A percentile compares a stretch with the other conserved stretches of the same genome.
Conservation (phyloP, 441 rosid genomes). For the Aleurites moluccanus region DNA sequence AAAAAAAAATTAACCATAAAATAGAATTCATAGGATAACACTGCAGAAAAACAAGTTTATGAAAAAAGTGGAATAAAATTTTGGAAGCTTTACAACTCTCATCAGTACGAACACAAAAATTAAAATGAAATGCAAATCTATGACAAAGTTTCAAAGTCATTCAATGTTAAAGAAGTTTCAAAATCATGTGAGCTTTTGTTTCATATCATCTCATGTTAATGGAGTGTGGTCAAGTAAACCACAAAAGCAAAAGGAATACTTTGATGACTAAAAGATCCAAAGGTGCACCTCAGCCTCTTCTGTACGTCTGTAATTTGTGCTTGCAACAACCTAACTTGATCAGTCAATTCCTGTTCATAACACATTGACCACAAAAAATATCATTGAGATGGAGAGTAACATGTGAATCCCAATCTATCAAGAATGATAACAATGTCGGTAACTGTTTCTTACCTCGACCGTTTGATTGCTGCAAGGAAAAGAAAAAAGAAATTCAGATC, state of each 20-base stretch:
- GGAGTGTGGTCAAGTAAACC: not conserved
- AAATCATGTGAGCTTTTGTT: not conserved
- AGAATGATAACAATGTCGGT: not conserved
- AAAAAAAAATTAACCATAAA: not conserved
- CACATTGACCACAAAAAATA: conserved; percentile 18
- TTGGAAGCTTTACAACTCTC: not conserved
- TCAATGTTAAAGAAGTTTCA: not conserved
- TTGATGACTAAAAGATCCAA: conserved; percentile 18
- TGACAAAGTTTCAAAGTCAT: not conserved
- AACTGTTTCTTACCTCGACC: conserved; percentile 47
- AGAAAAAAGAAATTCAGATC: conserved; percentile 16
- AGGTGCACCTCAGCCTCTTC: conserved; percentile 61
- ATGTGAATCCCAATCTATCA: not conserved
- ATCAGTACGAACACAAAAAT: not conserved
- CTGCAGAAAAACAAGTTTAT: not conserved
- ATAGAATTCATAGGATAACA: not conserved
- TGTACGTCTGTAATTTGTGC: conserved; percentile 51
- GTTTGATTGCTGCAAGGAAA: conserved; percentile 54
- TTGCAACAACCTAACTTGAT: conserved; percentile 47
- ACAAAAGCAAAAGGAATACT: not conserved
- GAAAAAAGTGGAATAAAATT: not conserved
- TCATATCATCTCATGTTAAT: not conserved
- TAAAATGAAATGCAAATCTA: conserved; percentile 7
- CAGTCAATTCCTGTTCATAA: conserved; percentile 47
- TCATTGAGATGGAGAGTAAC: not conserved